Conservation (phyloP, 2,329 filamentous ascomycete genomes). For the Alternaria brassicae region DNA sequence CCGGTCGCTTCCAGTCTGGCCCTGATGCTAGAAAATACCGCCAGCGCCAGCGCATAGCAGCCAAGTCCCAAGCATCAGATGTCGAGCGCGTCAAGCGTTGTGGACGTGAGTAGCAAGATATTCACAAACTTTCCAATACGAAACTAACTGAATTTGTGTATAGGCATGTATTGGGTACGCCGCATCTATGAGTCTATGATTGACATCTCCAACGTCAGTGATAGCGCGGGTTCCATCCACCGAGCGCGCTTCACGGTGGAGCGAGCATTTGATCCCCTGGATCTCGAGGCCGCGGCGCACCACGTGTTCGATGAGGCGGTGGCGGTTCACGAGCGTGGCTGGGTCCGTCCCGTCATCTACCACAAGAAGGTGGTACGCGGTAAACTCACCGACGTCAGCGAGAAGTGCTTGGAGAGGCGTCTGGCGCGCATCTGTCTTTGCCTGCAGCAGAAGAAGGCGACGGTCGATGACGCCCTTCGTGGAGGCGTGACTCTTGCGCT, state of each 20-base stretch:
- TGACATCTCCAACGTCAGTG: conserved; percentile 26
- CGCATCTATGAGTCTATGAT: conserved; percentile 43
- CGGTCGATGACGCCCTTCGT: conserved; percentile 35
- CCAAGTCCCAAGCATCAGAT: conserved; percentile 25
- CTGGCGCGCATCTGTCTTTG: conserved; percentile 30
- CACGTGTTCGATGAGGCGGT: conserved; percentile 38
- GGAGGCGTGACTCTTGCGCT: conserved; percentile 34
- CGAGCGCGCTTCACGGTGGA: conserved; percentile 25
- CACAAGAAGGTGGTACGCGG: conserved; percentile 37
- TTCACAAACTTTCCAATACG: not conserved
- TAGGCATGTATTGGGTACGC: conserved; percentile 40
- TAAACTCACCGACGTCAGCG: conserved; percentile 24
- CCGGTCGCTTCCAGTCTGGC: conserved; percentile 24
- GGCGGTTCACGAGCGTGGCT: conserved; percentile 37
- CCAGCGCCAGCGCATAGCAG: conserved; percentile 16
- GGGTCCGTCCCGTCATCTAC: conserved; percentile 27
- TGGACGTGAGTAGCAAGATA: conserved; percentile 24
- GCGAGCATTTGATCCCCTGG: conserved; percentile 14
- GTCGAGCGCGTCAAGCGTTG: conserved; percentile 28
- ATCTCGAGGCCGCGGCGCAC: conserved; percentile 42
- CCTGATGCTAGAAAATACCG: conserved; percentile 30
- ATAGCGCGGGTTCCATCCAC: conserved; percentile 24
- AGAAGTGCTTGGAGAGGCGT: conserved; percentile 28
- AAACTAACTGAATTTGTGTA: conserved; percentile 1
- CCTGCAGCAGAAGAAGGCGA: conserved; percentile 33